Evolutionary conservation across 2,329 filamentous ascomycete species (phyloP), one percentile per base, ranked within the genome.

Genomic region (Fusarium begoniae): DNA sequence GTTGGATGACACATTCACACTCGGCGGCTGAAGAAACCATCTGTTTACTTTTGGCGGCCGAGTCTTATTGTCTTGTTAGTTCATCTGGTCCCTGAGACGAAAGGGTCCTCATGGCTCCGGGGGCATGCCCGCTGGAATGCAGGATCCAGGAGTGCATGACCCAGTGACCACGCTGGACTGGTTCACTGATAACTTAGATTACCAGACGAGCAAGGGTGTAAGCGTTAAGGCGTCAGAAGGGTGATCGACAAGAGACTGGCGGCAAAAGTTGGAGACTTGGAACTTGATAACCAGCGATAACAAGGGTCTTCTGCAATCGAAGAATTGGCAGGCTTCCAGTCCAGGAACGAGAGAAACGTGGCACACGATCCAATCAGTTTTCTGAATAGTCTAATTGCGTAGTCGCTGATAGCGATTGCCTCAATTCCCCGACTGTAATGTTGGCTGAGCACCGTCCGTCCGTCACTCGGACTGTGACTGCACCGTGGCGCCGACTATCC

Each of bases 141-240:
- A 78, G 73, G 75, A 78, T 67, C 63, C 69, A 78, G 76, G 76
- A 77, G 76, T 78, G 75, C 76, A 78, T 78, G 56, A 66, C 69
- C 64, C 54, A 69, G 66, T 60, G 47, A 41, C 66, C 44, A 32
- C 44, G 35, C 58, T 38, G 28, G 57, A 28, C 58, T 43, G 72
- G 65, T 69, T 74, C 72, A 32, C 64, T 69, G 72, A 75, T 73
- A 73, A 70, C 66, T 37, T 60, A 59, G 72, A 73, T 73, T 63
- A 75, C 60, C 60, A 69, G 51, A 61, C 30, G 50, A 37, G 24
- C 68, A 62, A 73, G 72, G 60, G 45, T 56, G 32, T 44, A 57
- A 75, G 68, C 53, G 53, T 70, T 53, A 68, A 50, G 32, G 45
- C 48, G 53, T 43, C 53, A 53, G 58, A 57, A 73, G 45, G 44